Conservation (phyloP, 1,284 basidiomycete genomes). For the Rhodotorula glutinis region DNA sequence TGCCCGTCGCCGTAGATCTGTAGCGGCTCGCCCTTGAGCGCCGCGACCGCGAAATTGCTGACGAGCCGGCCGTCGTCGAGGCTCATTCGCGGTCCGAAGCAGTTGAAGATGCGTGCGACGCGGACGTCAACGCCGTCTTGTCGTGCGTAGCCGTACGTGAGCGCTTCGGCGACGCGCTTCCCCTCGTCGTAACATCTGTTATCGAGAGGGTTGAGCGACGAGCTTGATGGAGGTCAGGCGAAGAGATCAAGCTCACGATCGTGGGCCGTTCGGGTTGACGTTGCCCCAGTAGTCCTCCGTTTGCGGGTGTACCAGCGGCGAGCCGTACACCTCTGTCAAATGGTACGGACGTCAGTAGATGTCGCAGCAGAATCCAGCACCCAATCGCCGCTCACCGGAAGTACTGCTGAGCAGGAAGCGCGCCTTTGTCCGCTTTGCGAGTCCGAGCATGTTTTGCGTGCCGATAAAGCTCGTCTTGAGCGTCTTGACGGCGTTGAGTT, state of each 20-base stretch:
- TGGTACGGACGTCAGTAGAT: neutral
- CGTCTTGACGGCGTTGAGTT: conserved; percentile 92
- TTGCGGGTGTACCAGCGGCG: conserved; percentile 85
- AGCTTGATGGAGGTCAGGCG: too few relatives aligned
- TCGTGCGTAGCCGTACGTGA: conserved; percentile 89
- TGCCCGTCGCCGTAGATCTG: conserved; percentile 85
- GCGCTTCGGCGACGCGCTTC: conserved; percentile 54
- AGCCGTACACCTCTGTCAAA: conserved; percentile 78
- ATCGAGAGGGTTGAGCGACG: neutral
- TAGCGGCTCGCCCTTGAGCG: conserved; percentile 89
- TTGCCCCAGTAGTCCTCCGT: conserved; percentile 72
- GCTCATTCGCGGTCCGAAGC: conserved; percentile 69
- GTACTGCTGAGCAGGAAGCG: conserved; percentile 93
- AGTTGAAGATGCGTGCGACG: conserved; percentile 95
- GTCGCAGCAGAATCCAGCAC: conserved; percentile 1
- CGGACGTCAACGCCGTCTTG: conserved; percentile 94
- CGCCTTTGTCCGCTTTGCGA: conserved; percentile 96
- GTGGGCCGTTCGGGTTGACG: conserved; percentile 82
- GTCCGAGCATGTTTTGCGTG: conserved; percentile 89
- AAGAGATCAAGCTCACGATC: conserved; percentile 54
- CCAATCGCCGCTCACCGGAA: conserved; percentile 58
- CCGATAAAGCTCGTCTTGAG: conserved; percentile 98
- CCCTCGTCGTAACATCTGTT: conserved; percentile 84
- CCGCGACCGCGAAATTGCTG: conserved; percentile 97
- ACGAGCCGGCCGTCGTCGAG: conserved; percentile 94